Base-by-base conservation (phyloP, 208 protist genomes). In the Wallacemonas sp. region DNA sequence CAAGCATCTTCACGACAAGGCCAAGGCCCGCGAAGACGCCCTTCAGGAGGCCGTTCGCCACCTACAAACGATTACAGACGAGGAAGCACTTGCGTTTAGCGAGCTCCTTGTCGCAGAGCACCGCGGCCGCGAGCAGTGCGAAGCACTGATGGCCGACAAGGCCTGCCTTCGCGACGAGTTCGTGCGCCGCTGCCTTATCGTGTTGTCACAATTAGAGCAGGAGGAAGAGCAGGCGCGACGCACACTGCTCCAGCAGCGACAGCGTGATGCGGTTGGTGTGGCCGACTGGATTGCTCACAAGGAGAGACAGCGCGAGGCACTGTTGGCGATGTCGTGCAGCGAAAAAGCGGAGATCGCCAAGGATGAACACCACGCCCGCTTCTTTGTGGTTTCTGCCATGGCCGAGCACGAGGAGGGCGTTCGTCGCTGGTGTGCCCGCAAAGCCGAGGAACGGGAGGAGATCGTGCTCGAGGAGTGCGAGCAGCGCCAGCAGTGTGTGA, bases 351-450 rank as follows among this genome's bases (percentile, higher is more conserved):
- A 39, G 17, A 64, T 87, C n/a, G 45, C 44, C 3, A 66, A 63
- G 9, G 67, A 63, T 37, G 86, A 92, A 58, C 82, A 78, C 42
- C 59, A 85, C 4, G 70, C 73, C 15, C 78, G 79, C 29, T 79
- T 84, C 80, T 33, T 36, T 34, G 55, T 89, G 3, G 38, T 81
- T 15, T 75, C 78, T 6, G n/a, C 30, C 0, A 88, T 81, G 72
- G 72, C 77, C 3, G 68, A 75, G 29, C 39, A 83, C 3, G 83
- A 87, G 44, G 71, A 79, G 53, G 26, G 52, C 10, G 71, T 88
- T 32, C 61, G 64, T 37, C 87, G 66, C 10, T 74, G 65, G 73
- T 63, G 66, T 27, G 73, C 66, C 39, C 36, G 60, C 12, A 74
- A 73, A 63, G 62, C 60, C 22, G 41, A 21, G 33, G 72, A 60